Percentiles rank a stretch among this genome's conserved stretches.
phyloP scores from a whole-genome alignment of 148 eudicot species.

The Rhododendron simsii region DNA sequence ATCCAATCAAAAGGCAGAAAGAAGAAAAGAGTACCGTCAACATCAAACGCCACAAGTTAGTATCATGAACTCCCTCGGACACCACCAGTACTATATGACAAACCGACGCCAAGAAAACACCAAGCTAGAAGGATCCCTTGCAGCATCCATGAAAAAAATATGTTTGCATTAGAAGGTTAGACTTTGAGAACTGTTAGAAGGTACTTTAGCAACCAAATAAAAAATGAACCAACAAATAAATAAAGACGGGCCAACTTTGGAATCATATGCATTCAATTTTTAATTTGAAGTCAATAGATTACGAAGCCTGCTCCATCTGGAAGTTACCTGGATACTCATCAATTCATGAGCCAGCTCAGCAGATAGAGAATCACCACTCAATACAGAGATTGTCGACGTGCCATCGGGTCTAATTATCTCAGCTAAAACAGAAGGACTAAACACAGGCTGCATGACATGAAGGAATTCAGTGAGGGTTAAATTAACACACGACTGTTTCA shows the following conservation, averaged over 20 bases:
- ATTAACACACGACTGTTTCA: neutral
- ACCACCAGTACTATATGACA: constrained; percentile 84
- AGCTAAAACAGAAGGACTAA: constrained; percentile 77
- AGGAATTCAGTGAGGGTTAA: neutral
- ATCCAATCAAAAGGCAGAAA: neutral
- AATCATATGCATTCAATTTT: neutral
- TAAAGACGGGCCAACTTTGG: neutral
- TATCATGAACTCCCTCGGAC: constrained; percentile 79
- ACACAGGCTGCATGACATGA: constrained; percentile 59
- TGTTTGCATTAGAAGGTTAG: constrained; percentile 13
- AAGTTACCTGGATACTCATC: constrained; percentile 79
- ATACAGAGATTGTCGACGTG: constrained; percentile 56
- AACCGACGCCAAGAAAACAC: constrained; percentile 79
- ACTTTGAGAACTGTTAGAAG: neutral
- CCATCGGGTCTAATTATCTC: constrained; percentile 95
- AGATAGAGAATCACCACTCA: constrained; percentile 67
- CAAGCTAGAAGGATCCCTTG: constrained; percentile 86
- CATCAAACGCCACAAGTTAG: constrained; percentile 77
- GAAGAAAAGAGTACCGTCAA: constrained; percentile 57
- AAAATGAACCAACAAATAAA: neutral
- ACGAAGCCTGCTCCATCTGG: neutral
- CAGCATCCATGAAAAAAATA: constrained; percentile 42
- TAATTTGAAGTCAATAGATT: neutral
- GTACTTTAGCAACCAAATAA: neutral
- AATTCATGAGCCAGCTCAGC: constrained; percentile 86